Evolutionary conservation across 306 rosid species (phyloP).

Genomic region (Acacia confusa): DNA sequence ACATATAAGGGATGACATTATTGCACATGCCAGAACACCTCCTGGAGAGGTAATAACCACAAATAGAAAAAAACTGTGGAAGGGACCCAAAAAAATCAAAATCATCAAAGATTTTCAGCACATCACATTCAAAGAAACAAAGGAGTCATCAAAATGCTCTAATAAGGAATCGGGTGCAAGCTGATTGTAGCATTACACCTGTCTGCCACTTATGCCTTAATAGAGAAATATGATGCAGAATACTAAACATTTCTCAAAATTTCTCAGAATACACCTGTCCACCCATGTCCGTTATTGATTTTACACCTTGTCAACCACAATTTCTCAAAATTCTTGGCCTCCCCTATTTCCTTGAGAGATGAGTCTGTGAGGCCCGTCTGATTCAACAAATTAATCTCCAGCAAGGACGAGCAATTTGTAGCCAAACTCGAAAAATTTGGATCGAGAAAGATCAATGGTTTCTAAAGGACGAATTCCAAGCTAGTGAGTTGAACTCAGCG

Average conservation of each 20-base stretch:
- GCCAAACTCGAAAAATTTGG: slow-evolving; percentile 50
- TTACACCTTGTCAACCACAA: slow-evolving; percentile 67
- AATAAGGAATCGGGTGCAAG: neutral
- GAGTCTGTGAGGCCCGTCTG: slow-evolving; percentile 55
- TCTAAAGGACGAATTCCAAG: slow-evolving; percentile 33
- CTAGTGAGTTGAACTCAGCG: slow-evolving; percentile 32
- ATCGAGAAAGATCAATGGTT: slow-evolving; percentile 58
- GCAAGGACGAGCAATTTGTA: slow-evolving; percentile 44
- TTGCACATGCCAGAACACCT: neutral
- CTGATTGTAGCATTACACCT: neutral
- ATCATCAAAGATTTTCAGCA: neutral
- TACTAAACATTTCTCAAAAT: too few species aligned
- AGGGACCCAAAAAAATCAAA: neutral
- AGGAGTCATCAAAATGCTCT: neutral
- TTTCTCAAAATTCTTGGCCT: slow-evolving; percentile 67
- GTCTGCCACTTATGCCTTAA: too few species aligned
- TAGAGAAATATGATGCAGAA: too few species aligned
- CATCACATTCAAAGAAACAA: neutral
- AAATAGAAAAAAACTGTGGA: neutral
- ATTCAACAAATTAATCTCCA: slow-evolving; percentile 65
- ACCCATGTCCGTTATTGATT: slow-evolving; percentile 71
- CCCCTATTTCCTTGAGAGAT: slow-evolving; percentile 49
- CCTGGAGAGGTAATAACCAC: too few species aligned
- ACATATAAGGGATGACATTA: neutral
- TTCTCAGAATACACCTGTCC: too few species aligned